Evolutionary conservation across 495 filamentous ascomycete genomes (phyloP).

Genomic region (Talaromyces stipitatus): DNA sequence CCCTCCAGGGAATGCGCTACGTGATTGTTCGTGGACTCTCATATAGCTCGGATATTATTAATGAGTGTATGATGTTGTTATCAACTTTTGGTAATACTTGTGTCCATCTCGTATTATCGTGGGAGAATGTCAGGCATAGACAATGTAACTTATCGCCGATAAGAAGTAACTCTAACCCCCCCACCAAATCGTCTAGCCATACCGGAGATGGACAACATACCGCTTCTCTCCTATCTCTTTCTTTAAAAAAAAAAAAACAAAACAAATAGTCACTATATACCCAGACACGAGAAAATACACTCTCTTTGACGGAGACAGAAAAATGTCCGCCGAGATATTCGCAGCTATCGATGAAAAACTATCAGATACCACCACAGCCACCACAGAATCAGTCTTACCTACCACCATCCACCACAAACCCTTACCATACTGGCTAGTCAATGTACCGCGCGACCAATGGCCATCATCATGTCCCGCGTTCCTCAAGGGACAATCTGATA

Average conservation of each 20-base stretch:
- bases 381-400: constrained; percentile 6
- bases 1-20: no score
- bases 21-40: no score
- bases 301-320: no score
- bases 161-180: not conserved
- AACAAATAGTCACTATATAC: no score
- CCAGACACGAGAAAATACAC: no score
- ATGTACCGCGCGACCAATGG: constrained; percentile 55
- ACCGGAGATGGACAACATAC: not conserved
- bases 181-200: not conserved
- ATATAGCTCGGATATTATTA: not conserved
- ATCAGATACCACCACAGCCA: constrained; percentile 9
- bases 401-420: constrained; percentile 6
- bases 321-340: constrained; percentile 16
- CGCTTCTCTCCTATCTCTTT: no score
- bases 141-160: not conserved
- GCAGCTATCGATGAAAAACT: constrained; percentile 17
- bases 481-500: constrained; percentile 44
- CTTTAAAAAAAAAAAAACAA: no score
- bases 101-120: no score
- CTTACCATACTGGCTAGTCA: constrained; percentile 74
- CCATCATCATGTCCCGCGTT: constrained; percentile 61
- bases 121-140: not conserved
- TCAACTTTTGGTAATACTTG: no score
- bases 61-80: no score